Percentiles rank a stretch among this genome's conserved stretches.
phyloP scores from a whole-genome alignment of 2,329 filamentous ascomycete genomes.

The Aspergillus ruber region DNA sequence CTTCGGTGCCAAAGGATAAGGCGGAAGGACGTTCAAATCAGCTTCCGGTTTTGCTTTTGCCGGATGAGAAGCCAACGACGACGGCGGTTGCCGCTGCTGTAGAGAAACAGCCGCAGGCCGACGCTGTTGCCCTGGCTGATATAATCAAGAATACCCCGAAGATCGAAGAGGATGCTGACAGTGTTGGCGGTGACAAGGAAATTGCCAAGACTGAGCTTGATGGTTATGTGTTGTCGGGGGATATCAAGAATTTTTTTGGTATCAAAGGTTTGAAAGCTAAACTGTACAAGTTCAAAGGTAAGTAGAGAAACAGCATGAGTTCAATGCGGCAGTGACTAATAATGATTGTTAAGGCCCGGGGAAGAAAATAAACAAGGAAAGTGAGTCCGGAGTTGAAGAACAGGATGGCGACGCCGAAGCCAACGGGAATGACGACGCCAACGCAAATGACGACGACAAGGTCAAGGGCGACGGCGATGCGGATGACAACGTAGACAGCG shows the following conservation, averaged over 20 bases:
- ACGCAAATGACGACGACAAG: no score
- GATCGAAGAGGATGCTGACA: neutral
- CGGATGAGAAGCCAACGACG: neutral
- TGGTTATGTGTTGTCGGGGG: neutral
- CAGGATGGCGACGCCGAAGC: neutral
- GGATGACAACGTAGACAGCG: neutral
- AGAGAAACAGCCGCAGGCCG: neutral
- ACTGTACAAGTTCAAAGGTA: neutral
- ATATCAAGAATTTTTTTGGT: neutral
- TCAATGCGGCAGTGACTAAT: neutral
- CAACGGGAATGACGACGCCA: no score
- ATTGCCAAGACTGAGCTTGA: neutral
- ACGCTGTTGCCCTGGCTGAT: neutral
- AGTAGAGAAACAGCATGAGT: neutral
- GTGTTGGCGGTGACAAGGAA: neutral
- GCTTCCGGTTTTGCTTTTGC: neutral
- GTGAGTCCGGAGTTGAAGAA: neutral
- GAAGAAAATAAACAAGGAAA: neutral
- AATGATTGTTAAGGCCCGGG: neutral
- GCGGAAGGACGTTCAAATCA: neutral
- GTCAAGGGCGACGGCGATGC: neutral
- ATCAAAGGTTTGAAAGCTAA: neutral
- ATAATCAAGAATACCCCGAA: neutral
- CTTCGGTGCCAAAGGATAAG: neutral
- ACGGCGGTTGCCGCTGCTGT: neutral